Evolutionary conservation across 345 rosid species (phyloP).

Genomic region (Chamaenerion angustifolium): DNA sequence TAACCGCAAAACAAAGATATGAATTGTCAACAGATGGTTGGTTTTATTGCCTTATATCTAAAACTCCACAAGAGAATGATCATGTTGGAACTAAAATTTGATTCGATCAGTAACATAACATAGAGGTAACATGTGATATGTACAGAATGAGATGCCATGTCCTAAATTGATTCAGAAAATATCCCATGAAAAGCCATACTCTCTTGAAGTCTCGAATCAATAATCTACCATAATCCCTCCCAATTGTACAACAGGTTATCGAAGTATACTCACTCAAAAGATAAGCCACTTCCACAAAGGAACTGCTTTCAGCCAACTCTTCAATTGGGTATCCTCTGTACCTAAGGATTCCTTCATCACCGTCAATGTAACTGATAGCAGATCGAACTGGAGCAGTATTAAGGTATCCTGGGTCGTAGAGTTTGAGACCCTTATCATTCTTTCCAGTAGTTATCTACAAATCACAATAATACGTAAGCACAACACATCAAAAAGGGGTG

Average conservation of each 20-base stretch:
- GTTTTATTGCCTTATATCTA: background rate
- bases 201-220: too few species aligned
- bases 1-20: too few species aligned
- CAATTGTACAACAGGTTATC: background rate
- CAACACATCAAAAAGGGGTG: too few species aligned
- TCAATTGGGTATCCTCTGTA: conserved; percentile 79
- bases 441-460: conserved; percentile 54
- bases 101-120: too few species aligned
- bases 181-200: background rate
- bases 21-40: background rate
- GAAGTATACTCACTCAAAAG: conserved; percentile 34
- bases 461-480: background rate
- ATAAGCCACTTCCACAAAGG: conserved; percentile 67
- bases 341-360: conserved; percentile 79
- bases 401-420: conserved; percentile 87
- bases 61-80: background rate
- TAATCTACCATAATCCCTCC: too few species aligned
- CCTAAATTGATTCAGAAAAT: too few species aligned
- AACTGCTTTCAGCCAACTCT: conserved; percentile 62
- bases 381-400: conserved; percentile 91
- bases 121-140: too few species aligned
- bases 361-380: conserved; percentile 77
- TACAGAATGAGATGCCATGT: too few species aligned
- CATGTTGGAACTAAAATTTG: background rate
- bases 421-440: conserved; percentile 64